Base-by-base conservation (phyloP, 805 yeast species). In the Teunomyces atbi region DNA sequence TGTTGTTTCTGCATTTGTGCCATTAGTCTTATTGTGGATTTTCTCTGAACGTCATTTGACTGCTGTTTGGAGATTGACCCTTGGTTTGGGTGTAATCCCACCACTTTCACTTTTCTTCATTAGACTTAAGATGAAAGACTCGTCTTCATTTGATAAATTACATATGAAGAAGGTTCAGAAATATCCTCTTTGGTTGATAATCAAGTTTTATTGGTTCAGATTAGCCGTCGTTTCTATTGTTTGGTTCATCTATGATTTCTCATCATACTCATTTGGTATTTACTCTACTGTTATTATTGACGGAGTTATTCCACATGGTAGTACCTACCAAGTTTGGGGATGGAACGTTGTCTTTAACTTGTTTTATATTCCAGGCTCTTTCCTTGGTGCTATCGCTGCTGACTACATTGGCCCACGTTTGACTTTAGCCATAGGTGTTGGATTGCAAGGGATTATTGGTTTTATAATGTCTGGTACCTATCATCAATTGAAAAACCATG, bases 161-260 rank as follows among this genome's bases (percentile, higher is more conserved):
- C 79, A 83, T 64, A 82, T 91, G 73, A 84, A 84, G 56, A 73
- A 73, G 20, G 80, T 77, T 13, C 47, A 53, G 44, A 63, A 61
- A 41, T 77, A 81, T 51, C 97, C 97, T 44, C 82, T 84, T 69
- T 61, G 78, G 69, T 70, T 82, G 23, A 77, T 85, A 41, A 49
- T 90, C 56, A 89, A 86, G 65, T 88, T 82, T 64, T 91, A 92
- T 69, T 86, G 96, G 86, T 84, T 84, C 56, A 80, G 97, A 63
- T 69, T 90, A 48, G 37, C 72, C 7, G 70, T 89, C 39, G 87
- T 89, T 23, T 73, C 92, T 5, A 56, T 86, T 42, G 81, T 91
- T 58, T 91, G 98, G 98, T 90, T 89, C 73, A 73, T 89, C 57
- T 92, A 91, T 64, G 96, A 92, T 69, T 89, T 91, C 66, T 82